A percentile compares a stretch with the other conserved stretches of the same genome.
These are phyloP conservation scores for Rhodamnia argentea DNA, from an alignment of 345 rosid genomes.

Conservation along the genomic window DNA sequence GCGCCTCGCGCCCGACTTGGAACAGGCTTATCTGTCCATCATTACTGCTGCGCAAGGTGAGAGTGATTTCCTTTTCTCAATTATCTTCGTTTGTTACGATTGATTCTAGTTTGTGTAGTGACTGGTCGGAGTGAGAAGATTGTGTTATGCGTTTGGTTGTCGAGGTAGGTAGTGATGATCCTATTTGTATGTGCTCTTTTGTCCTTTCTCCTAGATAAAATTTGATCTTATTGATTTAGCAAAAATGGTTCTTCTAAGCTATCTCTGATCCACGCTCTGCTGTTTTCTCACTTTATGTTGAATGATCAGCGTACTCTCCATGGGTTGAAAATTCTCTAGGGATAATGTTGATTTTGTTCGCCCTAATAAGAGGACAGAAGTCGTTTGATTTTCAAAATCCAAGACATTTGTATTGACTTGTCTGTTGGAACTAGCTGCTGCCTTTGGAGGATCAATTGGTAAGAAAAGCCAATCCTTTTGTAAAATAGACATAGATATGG, in stretches of 20 bases:
- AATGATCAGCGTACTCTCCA: background rate
- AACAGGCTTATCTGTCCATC: constrained; percentile 70
- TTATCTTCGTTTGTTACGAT: background rate
- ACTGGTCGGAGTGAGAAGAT: background rate
- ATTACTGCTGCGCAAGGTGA: constrained; percentile 68
- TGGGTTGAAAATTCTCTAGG: background rate
- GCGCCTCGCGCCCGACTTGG: constrained; percentile 43
- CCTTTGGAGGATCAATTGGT: background rate
- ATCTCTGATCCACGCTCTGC: background rate
- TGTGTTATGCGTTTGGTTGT: background rate
- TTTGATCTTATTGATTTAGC: background rate
- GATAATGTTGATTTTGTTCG: background rate
- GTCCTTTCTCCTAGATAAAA: background rate
- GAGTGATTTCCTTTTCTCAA: background rate
- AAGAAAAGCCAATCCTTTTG: background rate
- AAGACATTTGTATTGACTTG: background rate
- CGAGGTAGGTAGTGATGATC: background rate
- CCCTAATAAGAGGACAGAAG: background rate
- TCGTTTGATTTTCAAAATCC: background rate
- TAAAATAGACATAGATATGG: background rate
- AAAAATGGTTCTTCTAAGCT: background rate
- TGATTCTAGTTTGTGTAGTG: background rate
- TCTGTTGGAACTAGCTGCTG: background rate
- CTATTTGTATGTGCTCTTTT: background rate
- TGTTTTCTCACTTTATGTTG: background rate